Base-by-base conservation (phyloP, 1,284 basidiomycete genomes). In the Takashimella tepidaria region DNA sequence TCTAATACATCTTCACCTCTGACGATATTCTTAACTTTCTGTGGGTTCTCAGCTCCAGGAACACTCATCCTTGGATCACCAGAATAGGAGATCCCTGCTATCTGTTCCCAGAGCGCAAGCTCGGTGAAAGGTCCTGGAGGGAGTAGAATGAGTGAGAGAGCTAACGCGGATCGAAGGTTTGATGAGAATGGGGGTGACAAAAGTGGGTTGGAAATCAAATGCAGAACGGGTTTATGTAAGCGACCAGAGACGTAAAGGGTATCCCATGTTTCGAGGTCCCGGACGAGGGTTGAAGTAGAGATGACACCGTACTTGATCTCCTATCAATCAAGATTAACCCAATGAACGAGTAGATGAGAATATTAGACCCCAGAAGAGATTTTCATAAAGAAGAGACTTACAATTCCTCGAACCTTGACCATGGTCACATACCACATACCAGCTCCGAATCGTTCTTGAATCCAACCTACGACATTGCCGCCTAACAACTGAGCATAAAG, bases 271-370 rank as follows among this genome's bases (percentile, higher is more conserved):
- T 93, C 80, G 41, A 98, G 78, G 71, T 99, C 96, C 1, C 84
- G 81, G 63, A 88, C 91, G 25, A 99, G 81, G 53, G 86, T 86
- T 63, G 95, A 89, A 6, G 96, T 83, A 0, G 89, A 91, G 27
- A 95, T 92, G 23, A 98, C 86, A n/a, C 95, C 95, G 72, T 99
- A 99, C 77, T 99, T 99, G 77, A 98, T 88, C 49, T 82, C 85
- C 88, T 96, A 67, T 12, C 54, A 37, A 16, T 37, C 8, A 16
- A 16, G 31, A 37, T 16, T 16, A 37, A n/a, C n/a, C n/a, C n/a
- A n/a, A n/a, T n/a, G n/a, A n/a, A n/a, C n/a, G n/a, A n/a, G n/a
- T n/a, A n/a, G n/a, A n/a, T n/a, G n/a, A n/a, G n/a, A n/a, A n/a
- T n/a, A n/a, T n/a, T n/a, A n/a, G n/a, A n/a, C n/a, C n/a, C n/a